A percentile compares a stretch with the other conserved stretches of the same genome.
These are phyloP conservation scores for Penicillium tannophilum DNA, from an alignment of 495 filamentous ascomycete species.

Conservation along the genomic window DNA sequence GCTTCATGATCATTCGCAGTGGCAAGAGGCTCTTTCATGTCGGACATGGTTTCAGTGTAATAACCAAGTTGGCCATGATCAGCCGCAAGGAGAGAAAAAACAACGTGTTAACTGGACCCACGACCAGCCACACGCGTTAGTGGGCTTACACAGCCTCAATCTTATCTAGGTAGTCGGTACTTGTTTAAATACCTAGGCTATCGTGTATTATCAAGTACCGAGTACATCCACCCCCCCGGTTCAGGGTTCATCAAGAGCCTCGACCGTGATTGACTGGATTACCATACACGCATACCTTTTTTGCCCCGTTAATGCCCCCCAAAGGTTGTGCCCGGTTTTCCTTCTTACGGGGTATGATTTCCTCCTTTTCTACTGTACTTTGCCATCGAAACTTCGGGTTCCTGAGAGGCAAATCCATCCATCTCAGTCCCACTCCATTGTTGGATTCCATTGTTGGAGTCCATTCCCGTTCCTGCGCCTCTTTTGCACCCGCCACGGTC, in stretches of 20 bases:
- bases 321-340: not conserved
- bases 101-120: conserved; percentile 25
- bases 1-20: not conserved
- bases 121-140: conserved; percentile 34
- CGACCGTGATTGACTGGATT: conserved; percentile 21
- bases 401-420: not conserved
- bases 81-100: conserved; percentile 11
- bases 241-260: conserved; percentile 32
- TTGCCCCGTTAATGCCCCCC: not conserved
- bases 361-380: not conserved
- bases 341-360: not conserved
- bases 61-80: not conserved
- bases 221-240: conserved; percentile 6
- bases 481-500: conserved; percentile 19
- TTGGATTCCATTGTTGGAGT: not conserved
- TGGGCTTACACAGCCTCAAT: conserved; percentile 42
- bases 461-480: conserved; percentile 18
- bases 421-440: too few species aligned
- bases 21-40: conserved; percentile 1
- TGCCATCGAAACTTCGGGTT: not conserved
- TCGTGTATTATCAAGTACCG: conserved; percentile 5
- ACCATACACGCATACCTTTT: not conserved
- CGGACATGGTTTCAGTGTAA: not conserved
- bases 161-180: conserved; percentile 20
- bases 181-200: not conserved